Evolutionary conservation across 768 basidiomycete species (phyloP), one percentile per base, ranked within the genome.

Genomic region (Pisolithus sp.): DNA sequence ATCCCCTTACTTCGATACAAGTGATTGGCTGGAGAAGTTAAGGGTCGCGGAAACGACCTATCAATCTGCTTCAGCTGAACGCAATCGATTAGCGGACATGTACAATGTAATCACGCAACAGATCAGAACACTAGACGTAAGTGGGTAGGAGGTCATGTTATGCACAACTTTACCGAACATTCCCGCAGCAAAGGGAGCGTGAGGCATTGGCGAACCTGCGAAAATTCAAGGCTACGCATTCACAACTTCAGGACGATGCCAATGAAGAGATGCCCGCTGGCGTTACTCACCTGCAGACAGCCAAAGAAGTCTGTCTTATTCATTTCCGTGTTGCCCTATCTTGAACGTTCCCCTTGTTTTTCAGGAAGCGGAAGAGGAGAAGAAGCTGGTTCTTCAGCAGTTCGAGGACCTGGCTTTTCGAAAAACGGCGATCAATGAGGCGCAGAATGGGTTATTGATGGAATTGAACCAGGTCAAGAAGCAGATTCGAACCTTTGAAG

Each of bases 261-360:
- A 86, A 85, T 51, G 84, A 87, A 18, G 85, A 86, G 12, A 70
- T 85, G 63, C 84, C 86, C 2, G 78, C 78, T 7, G 76, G 78
- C 57, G 71, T 87, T n/a, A 71, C 76, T 20, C 77, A 75, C 13
- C 68, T 87, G 13, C 71, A 83, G 53, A 72, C 66, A 10, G 79
- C 76, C 5, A 79, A 81, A 62, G 63, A 73, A 57, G 86, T 83
- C 57, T 26, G 76, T 62, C 28, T 52, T 28, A 34, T 9, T 26
- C 20, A 30, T 12, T 40, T 26, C 17, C 17, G 24, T 5, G 18
- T 53, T 21, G 26, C 10, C 38, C 5, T 10, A 12, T 10, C 39
- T n/a, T 10, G 17, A 50, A 42, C 18, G 42, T 50, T 7, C 38
- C 56, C 4, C 26, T 52, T 45, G 51, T 54, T n/a, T 49, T 41